Conservation (phyloP, 306 rosid species). For the Citrullus mucosospermus region DNA sequence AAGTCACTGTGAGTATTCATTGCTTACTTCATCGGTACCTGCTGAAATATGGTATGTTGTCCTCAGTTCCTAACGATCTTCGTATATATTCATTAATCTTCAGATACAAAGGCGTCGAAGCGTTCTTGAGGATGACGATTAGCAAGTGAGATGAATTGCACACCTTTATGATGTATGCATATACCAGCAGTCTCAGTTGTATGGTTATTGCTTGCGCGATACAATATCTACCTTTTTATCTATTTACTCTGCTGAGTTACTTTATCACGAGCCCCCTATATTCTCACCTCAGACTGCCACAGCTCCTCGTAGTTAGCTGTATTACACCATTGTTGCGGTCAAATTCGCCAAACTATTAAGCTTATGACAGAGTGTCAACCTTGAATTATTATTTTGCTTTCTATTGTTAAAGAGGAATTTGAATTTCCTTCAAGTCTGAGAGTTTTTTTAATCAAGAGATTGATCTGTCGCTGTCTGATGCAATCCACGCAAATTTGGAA, state of each 20-base stretch:
- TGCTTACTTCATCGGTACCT: neutral
- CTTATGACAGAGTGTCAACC: neutral
- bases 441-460: neutral
- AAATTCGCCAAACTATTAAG: neutral
- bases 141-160: slow-evolving; percentile 14
- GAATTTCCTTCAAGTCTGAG: neutral
- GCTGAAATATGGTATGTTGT: neutral
- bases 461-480: neutral
- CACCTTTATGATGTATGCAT: slow-evolving; percentile 7
- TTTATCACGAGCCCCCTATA: neutral
- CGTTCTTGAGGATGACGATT: slow-evolving; percentile 93
- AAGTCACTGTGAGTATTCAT: slow-evolving; percentile 69
- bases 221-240: neutral
- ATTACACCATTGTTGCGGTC: neutral
- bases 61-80: neutral
- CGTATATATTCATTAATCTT: neutral
- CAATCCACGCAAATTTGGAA: neutral
- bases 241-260: neutral
- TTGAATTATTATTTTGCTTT: neutral
- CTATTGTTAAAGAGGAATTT: neutral
- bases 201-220: neutral
- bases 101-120: slow-evolving; percentile 97
- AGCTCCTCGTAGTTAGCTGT: neutral
- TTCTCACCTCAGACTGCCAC: neutral
- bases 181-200: slow-evolving; percentile 4